Evolutionary conservation across 1,284 basidiomycete species (phyloP).

Genomic region (Irpex rosettiformis): DNA sequence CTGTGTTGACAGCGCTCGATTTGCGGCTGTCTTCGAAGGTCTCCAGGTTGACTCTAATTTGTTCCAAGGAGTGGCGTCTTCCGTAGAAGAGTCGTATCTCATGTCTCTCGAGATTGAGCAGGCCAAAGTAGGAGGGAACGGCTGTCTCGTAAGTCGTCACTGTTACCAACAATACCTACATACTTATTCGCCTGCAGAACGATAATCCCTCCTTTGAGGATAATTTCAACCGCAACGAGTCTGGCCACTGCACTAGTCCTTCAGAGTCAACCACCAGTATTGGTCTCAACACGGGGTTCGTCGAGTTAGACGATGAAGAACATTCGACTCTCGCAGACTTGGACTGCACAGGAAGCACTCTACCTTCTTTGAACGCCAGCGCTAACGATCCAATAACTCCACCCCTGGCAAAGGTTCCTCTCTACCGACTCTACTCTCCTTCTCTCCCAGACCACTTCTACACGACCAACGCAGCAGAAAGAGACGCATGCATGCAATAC

Average conservation of each 20-base stretch:
- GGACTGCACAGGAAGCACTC: background rate
- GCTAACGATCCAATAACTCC: background rate
- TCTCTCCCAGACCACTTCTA: background rate
- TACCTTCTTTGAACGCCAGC: background rate
- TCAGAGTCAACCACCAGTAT: background rate
- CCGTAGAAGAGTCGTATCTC: background rate
- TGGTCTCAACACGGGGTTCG: background rate
- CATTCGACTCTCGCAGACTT: too few relatives aligned
- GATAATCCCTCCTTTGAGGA: background rate
- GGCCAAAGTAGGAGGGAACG: background rate
- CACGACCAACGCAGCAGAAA: background rate
- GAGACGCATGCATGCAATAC: background rate
- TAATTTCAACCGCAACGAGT: background rate
- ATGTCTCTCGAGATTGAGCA: background rate
- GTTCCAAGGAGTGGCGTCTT: background rate
- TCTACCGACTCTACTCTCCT: background rate
- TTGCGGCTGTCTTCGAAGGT: background rate
- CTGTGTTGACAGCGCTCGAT: background rate
- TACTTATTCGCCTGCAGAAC: background rate
- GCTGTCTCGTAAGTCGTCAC: too few relatives aligned
- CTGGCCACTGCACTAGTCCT: background rate
- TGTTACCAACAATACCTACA: too few relatives aligned
- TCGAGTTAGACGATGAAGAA: too few relatives aligned
- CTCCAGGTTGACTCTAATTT: background rate
- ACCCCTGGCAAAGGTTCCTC: background rate